Evolutionary conservation across 208 protist species (phyloP), one percentile per base, ranked within the genome.

Genomic region (Strigomonas culicis): DNA sequence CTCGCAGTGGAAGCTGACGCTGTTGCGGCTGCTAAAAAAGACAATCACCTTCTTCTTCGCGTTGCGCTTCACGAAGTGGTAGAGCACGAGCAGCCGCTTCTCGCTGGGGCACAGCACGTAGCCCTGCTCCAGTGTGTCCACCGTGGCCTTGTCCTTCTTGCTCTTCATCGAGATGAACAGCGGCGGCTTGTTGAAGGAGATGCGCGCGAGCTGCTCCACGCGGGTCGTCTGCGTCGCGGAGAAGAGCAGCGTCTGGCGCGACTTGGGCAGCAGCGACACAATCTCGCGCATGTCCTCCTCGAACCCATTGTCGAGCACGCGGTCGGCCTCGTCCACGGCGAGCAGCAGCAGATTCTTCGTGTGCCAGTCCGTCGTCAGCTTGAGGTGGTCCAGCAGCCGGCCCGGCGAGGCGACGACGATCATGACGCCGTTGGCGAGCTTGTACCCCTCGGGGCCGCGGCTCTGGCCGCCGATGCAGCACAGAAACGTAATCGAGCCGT

Each of bases 221-320:
- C 98, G 98, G 25, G 97, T 94, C 32, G 98, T 99, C 79, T 99
- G 98, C 31, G 98, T 99, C 10, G 98, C 99, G 0, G 95, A 99
- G 74, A 99, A 99, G 17, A 99, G 79, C 63, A 99, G 93, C 0
- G 98, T 99, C 74, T 99, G 98, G 8, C 98, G 93, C 30, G 80
- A 80, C 55, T 79, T 84, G 8, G 98, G 99, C 15, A 99, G 84
- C n/a, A 99, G 63, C 49, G 96, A 93, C 32, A 99, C 84, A 84
- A 99, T 99, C 68, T 99, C 95, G 31, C 91, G 90, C 92, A 99
- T 97, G 75, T 99, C 97, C 59, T 99, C 97, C 74, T 99, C 98
- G 70, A 98, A 99, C 47, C 88, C 97, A 81, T 98, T 95, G 74
- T 99, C 97, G 10, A 99, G 88, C 43, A 99, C 98, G 47, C 98